A percentile compares a stretch with the other conserved stretches of the same genome.
Evolutionary conservation across 345 rosid species (phyloP).

Genomic region (Gossypium rotundifolium): DNA sequence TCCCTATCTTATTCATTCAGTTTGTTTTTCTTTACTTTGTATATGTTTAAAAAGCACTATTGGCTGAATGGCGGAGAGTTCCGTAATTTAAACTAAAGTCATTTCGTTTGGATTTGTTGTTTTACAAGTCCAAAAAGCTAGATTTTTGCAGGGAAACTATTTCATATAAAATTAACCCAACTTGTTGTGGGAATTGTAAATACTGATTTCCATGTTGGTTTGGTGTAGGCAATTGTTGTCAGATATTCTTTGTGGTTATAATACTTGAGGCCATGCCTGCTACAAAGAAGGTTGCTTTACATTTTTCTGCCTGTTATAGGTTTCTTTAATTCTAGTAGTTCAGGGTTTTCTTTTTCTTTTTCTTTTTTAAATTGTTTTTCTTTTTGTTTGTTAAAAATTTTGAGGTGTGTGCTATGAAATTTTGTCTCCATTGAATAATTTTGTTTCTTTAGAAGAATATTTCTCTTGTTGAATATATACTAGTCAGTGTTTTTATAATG

Average conservation of each 20-base stretch:
- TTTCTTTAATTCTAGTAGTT: not conserved
- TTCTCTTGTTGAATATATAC: not conserved
- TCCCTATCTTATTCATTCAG: not conserved
- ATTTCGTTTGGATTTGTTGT: too few relatives aligned
- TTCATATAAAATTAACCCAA: too few relatives aligned
- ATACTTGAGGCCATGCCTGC: slow-evolving; percentile 8
- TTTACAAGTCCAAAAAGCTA: too few relatives aligned
- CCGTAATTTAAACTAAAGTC: not conserved
- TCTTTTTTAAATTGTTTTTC: too few relatives aligned
- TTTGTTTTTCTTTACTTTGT: not conserved
- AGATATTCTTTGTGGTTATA: not conserved
- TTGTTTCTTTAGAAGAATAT: not conserved
- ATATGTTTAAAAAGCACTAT: not conserved
- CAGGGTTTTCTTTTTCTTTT: too few relatives aligned
- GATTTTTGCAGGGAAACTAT: too few relatives aligned
- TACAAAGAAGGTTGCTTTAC: slow-evolving; percentile 4
- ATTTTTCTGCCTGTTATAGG: not conserved
- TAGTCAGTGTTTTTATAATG: not conserved
- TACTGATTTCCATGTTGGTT: slow-evolving; percentile 1
- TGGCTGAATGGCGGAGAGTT: not conserved
- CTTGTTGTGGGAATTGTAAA: too few relatives aligned
- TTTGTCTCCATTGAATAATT: not conserved
- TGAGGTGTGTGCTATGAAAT: not conserved
- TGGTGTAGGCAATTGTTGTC: slow-evolving; percentile 1
- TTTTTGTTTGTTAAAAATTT: not conserved